A percentile compares a stretch with the other conserved stretches of the same genome.
phyloP scores from a whole-genome alignment of 176 grass and related monocot genomes.

The Triticum urartu region DNA sequence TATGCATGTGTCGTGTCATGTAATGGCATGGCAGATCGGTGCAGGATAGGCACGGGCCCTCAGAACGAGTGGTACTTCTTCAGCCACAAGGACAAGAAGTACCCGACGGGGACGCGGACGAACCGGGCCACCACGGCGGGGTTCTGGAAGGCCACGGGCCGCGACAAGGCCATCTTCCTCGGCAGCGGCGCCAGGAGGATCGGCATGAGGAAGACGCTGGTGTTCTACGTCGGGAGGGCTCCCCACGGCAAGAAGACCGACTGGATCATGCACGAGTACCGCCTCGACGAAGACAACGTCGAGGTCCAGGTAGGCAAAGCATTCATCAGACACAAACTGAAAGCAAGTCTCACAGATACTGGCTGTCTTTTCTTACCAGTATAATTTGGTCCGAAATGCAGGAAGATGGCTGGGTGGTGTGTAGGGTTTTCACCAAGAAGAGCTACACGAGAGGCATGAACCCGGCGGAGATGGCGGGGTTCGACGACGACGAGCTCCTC shows the following conservation, averaged over 20 bases:
- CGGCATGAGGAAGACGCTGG: constrained; percentile 90
- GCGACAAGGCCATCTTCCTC: constrained; percentile 86
- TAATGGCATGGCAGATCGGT: constrained; percentile 59
- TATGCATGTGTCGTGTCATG: background rate
- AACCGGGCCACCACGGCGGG: constrained; percentile 79
- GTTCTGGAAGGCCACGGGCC: constrained; percentile 95
- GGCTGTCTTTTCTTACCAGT: background rate
- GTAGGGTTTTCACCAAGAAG: constrained; percentile 98
- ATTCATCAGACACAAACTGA: background rate
- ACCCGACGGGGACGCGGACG: constrained; percentile 88
- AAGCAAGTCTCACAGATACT: no score
- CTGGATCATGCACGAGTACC: constrained; percentile 98
- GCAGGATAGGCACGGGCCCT: constrained; percentile 83
- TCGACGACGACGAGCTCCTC: constrained; percentile 62
- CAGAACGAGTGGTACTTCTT: constrained; percentile 99
- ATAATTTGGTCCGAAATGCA: constrained; percentile 43
- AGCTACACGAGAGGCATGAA: constrained; percentile 55
- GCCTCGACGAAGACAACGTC: constrained; percentile 58
- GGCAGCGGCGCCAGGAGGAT: constrained; percentile 53
- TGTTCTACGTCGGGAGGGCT: constrained; percentile 94
- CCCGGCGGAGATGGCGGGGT: constrained; percentile 28
- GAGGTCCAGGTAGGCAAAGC: constrained; percentile 52
- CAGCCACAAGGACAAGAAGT: constrained; percentile 97
- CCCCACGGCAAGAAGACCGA: constrained; percentile 94
- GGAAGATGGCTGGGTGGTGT: constrained; percentile 99